Conservation (phyloP, 1,284 basidiomycete genomes). For the Ustilago crameri region DNA sequence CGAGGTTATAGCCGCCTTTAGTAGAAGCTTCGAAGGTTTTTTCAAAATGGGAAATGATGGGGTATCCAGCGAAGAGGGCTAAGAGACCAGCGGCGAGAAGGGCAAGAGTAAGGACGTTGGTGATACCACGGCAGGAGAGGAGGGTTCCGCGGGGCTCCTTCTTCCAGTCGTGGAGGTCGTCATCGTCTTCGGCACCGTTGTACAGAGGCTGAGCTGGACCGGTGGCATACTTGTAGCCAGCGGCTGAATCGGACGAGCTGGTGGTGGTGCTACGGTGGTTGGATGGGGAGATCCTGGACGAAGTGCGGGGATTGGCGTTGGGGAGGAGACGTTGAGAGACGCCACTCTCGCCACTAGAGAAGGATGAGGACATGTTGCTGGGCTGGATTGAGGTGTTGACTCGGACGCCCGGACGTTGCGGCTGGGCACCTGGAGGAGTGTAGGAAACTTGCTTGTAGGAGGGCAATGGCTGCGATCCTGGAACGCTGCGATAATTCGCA, state of each 20-base stretch:
- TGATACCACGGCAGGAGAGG: conserved; percentile 43
- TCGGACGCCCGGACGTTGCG: conserved; percentile 11
- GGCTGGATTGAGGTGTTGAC: conserved; percentile 10
- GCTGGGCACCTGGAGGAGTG: conserved; percentile 12
- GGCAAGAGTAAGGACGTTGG: conserved; percentile 46
- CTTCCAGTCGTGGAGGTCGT: conserved; percentile 57
- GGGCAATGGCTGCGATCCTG: conserved; percentile 19
- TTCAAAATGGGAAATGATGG: conserved; percentile 51
- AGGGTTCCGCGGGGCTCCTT: conserved; percentile 29
- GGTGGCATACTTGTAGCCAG: conserved; percentile 28
- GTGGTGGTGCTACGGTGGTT: conserved; percentile 14
- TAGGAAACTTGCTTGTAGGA: conserved; percentile 42
- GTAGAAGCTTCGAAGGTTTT: conserved; percentile 14
- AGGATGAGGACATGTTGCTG: conserved; percentile 27
- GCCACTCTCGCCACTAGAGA: conserved; percentile 41
- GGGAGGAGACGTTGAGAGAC: conserved; percentile 28
- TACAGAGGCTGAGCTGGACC: conserved; percentile 18
- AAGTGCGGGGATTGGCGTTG: conserved; percentile 3
- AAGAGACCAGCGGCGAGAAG: conserved; percentile 43
- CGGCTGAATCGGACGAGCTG: conserved; percentile 16
- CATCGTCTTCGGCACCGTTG: conserved; percentile 48
- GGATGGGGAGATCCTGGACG: not conserved
- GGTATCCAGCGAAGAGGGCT: conserved; percentile 57
- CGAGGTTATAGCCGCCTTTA: conserved; percentile 72
- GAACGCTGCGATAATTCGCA: conserved; percentile 22